Percentiles rank a stretch among this genome's conserved stretches.
These are phyloP conservation scores for Alternaria sp. DNA, from an alignment of 2,329 filamentous ascomycete genomes.

Conservation along the genomic window DNA sequence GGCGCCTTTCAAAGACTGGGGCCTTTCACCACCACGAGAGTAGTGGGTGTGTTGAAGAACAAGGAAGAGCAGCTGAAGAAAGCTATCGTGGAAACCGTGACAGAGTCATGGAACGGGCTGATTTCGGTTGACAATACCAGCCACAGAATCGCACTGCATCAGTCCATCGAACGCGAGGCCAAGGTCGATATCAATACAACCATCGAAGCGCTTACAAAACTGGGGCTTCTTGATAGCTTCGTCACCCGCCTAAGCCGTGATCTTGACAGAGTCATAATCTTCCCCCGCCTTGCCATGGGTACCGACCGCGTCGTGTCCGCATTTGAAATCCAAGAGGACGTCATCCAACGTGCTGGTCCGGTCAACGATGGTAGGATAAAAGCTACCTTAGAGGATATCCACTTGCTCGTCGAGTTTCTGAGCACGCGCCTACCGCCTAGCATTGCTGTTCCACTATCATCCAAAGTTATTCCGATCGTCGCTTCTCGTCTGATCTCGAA, in stretches of 20 bases:
- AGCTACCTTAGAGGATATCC: slow-evolving; percentile 42
- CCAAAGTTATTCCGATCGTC: slow-evolving; percentile 74
- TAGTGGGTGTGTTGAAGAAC: slow-evolving; percentile 70
- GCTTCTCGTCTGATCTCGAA: slow-evolving; percentile 72
- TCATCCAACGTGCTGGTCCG: slow-evolving; percentile 41
- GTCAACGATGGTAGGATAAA: slow-evolving; percentile 40
- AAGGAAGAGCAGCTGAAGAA: slow-evolving; percentile 72
- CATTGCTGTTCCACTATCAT: slow-evolving; percentile 66
- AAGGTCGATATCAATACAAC: slow-evolving; percentile 45
- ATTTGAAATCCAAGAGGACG: slow-evolving; percentile 47
- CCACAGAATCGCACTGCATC: slow-evolving; percentile 65
- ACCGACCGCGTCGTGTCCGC: slow-evolving; percentile 47
- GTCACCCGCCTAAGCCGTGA: slow-evolving; percentile 68
- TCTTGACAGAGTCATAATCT: slow-evolving; percentile 68
- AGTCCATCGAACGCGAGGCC: slow-evolving; percentile 52
- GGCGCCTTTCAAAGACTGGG: slow-evolving; percentile 66
- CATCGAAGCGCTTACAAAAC: slow-evolving; percentile 46
- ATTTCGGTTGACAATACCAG: slow-evolving; percentile 68
- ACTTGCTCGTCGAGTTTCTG: slow-evolving; percentile 60
- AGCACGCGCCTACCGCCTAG: slow-evolving; percentile 58
- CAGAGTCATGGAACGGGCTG: slow-evolving; percentile 74
- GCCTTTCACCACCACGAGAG: slow-evolving; percentile 67
- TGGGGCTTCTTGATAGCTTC: slow-evolving; percentile 59
- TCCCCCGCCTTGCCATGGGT: slow-evolving; percentile 61
- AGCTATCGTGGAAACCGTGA: slow-evolving; percentile 71